phyloP scores from a whole-genome alignment of 2,329 filamentous ascomycete genomes.

The Calycina herbarum region DNA sequence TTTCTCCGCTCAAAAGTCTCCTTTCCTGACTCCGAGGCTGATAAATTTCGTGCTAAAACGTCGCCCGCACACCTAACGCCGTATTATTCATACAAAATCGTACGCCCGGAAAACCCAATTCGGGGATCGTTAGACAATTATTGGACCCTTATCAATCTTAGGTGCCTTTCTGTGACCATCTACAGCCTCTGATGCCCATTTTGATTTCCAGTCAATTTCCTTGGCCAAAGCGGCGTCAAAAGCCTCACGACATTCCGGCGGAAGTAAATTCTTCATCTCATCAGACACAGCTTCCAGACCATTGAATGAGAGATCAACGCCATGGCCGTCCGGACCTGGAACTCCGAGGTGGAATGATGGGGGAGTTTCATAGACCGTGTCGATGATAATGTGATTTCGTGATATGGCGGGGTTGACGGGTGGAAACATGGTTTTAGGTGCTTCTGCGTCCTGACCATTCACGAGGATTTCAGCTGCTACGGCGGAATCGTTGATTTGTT shows the following conservation, averaged over 20 bases:
- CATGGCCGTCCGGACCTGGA: slow-evolving; percentile 56
- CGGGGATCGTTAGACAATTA: slow-evolving; percentile 11
- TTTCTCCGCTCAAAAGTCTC: background rate
- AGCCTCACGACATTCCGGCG: slow-evolving; percentile 67
- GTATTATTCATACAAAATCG: slow-evolving; percentile 4
- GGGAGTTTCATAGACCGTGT: slow-evolving; percentile 59
- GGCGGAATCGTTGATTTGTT: slow-evolving; percentile 58
- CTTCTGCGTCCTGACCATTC: slow-evolving; percentile 24
- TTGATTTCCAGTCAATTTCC: slow-evolving; percentile 71
- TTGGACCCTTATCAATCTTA: slow-evolving; percentile 58
- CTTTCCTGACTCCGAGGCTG: background rate
- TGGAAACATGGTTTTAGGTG: slow-evolving; percentile 47
- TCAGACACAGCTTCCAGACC: slow-evolving; percentile 65
- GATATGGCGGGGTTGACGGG: slow-evolving; percentile 56
- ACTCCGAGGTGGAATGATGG: slow-evolving; percentile 54
- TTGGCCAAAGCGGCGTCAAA: slow-evolving; percentile 66
- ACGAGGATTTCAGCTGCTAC: slow-evolving; percentile 16
- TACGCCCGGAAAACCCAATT: background rate
- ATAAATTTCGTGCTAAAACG: background rate
- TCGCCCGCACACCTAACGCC: background rate
- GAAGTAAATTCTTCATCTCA: slow-evolving; percentile 66
- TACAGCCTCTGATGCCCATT: slow-evolving; percentile 69
- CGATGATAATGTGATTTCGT: slow-evolving; percentile 63
- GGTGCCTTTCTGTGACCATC: slow-evolving; percentile 54
- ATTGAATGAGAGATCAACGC: slow-evolving; percentile 47